Evolutionary conservation across 2,329 filamentous ascomycete genomes (phyloP).

Genomic region (Hymenoscyphus linearis): DNA sequence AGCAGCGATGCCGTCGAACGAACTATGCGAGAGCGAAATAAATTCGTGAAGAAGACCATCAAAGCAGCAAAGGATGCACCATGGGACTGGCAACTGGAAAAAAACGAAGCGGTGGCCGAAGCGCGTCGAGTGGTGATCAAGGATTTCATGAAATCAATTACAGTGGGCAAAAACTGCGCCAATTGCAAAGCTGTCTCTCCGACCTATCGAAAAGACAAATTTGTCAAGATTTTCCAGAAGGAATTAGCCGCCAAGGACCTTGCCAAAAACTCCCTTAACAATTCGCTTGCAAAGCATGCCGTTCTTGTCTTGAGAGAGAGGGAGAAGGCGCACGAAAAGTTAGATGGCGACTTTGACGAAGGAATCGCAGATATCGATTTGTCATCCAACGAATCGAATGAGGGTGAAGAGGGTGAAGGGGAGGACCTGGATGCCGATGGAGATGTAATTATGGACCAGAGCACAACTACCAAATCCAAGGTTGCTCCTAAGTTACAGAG

Average conservation of each 20-base stretch:
- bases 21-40: slow-evolving; percentile 51
- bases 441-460: slow-evolving; percentile 53
- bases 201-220: slow-evolving; percentile 80
- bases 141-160: slow-evolving; percentile 72
- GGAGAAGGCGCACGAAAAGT: slow-evolving; percentile 34
- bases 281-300: slow-evolving; percentile 43
- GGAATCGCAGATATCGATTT: slow-evolving; percentile 61
- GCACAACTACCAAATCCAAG: slow-evolving; percentile 36
- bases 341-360: slow-evolving; percentile 47
- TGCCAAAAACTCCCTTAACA: slow-evolving; percentile 66
- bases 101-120: slow-evolving; percentile 79
- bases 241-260: slow-evolving; percentile 69
- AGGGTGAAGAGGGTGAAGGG: slow-evolving; percentile 37
- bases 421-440: slow-evolving; percentile 49
- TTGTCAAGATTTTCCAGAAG: slow-evolving; percentile 90
- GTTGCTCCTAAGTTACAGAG: slow-evolving; percentile 48
- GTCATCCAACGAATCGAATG: slow-evolving; percentile 41
- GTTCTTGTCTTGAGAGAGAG: slow-evolving; percentile 36
- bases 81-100: slow-evolving; percentile 44
- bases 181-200: slow-evolving; percentile 68
- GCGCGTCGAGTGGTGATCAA: slow-evolving; percentile 72
- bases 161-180: slow-evolving; percentile 63
- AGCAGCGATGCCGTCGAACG: slow-evolving; percentile 32
- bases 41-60: slow-evolving; percentile 70
- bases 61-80: slow-evolving; percentile 45